Conservation (phyloP, 768 basidiomycete genomes). For the Hygrophorus pudorinus region DNA sequence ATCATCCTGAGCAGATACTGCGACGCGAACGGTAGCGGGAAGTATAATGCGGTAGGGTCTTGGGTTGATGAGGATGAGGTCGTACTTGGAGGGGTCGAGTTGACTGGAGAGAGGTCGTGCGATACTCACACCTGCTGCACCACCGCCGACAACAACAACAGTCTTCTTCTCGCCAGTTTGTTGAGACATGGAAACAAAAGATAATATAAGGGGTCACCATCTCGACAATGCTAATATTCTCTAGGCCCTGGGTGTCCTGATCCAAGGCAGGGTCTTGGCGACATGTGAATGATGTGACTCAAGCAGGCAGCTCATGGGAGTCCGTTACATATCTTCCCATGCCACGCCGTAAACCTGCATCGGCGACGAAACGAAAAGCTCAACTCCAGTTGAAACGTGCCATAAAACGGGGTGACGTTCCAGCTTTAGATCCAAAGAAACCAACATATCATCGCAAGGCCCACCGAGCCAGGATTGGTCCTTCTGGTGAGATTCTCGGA, state of each 20-base stretch:
- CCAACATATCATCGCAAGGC: constrained; percentile 18
- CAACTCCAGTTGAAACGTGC: constrained; percentile 75
- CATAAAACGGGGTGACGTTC: constrained; percentile 67
- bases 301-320: background rate
- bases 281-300: no score
- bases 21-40: constrained; percentile 42
- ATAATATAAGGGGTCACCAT: background rate
- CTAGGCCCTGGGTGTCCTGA: no score
- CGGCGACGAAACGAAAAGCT: constrained; percentile 60
- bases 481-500: constrained; percentile 21
- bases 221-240: no score
- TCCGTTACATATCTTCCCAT: constrained; percentile 11
- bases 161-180: constrained; percentile 9
- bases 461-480: constrained; percentile 16
- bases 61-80: constrained; percentile 44
- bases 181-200: constrained; percentile 4
- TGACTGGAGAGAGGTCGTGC: constrained; percentile 35
- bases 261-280: no score
- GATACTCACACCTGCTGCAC: constrained; percentile 36
- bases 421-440: constrained; percentile 26
- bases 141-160: constrained; percentile 49
- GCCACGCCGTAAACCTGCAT: constrained; percentile 44
- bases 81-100: constrained; percentile 37
- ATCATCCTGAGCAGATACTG: constrained; percentile 33
- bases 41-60: constrained; percentile 41